phyloP scores from a whole-genome alignment of 495 filamentous ascomycete genomes.

The Hyphodiscus hymeniophilus region DNA sequence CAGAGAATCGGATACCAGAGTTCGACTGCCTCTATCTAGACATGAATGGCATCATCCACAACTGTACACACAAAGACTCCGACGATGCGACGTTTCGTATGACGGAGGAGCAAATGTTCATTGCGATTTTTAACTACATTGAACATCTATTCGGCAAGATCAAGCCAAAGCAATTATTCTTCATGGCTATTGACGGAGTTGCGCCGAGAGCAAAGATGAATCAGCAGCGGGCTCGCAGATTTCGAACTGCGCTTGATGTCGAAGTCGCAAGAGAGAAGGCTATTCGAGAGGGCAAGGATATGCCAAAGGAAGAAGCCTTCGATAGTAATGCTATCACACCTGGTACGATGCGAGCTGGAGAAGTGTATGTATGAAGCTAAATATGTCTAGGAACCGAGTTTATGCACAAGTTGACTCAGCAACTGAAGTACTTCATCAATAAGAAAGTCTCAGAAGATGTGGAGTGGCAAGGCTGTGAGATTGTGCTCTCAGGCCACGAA shows the following conservation, averaged over 20 bases:
- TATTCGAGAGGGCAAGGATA: slow-evolving; percentile 73
- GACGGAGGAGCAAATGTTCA: slow-evolving; percentile 98
- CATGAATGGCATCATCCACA: slow-evolving; percentile 99
- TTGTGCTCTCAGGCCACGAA: slow-evolving; percentile 95
- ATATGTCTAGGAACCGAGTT: slow-evolving; percentile 62
- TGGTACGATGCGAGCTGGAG: slow-evolving; percentile 33
- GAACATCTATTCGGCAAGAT: slow-evolving; percentile 99
- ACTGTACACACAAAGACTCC: slow-evolving; percentile 95
- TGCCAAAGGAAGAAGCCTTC: slow-evolving; percentile 93
- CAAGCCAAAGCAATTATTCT: slow-evolving; percentile 95
- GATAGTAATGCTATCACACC: slow-evolving; percentile 99
- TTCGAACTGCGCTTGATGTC: slow-evolving; percentile 87
- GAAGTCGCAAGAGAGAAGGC: slow-evolving; percentile 88
- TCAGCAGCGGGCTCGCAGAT: slow-evolving; percentile 91
- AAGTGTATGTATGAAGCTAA: slow-evolving; percentile 20
- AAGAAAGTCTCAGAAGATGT: slow-evolving; percentile 97
- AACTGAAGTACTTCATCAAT: slow-evolving; percentile 96
- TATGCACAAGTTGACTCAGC: slow-evolving; percentile 89
- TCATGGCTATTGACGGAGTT: slow-evolving; percentile 98
- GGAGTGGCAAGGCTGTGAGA: slow-evolving; percentile 94
- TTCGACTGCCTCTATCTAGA: slow-evolving; percentile 97
- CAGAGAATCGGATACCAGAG: slow-evolving; percentile 97
- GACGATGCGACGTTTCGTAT: slow-evolving; percentile 86
- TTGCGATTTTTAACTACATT: slow-evolving; percentile 99
- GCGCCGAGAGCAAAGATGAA: slow-evolving; percentile 99